Evolutionary conservation across 2,329 filamentous ascomycete species (phyloP).

Genomic region (Fusarium mexicanum): DNA sequence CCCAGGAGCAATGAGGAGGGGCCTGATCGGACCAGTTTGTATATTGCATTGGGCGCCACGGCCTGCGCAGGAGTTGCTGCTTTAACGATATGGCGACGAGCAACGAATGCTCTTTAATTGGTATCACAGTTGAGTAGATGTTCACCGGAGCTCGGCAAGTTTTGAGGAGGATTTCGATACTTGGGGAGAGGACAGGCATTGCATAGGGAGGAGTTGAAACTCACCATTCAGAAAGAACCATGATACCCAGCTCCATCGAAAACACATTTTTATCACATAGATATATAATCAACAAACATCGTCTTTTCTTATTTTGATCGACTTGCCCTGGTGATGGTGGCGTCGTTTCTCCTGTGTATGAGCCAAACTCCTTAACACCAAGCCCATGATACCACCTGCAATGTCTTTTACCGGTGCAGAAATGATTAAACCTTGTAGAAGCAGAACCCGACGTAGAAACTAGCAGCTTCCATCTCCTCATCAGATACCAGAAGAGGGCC

Average conservation of each 20-base stretch:
- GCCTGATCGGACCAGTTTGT: constrained; percentile 84
- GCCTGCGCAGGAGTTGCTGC: constrained; percentile 71
- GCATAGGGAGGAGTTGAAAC: constrained; percentile 40
- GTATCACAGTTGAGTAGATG: not conserved
- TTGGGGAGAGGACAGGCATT: not conserved
- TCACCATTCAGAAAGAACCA: constrained; percentile 37
- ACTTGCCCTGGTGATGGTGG: not conserved
- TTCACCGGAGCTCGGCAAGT: not conserved
- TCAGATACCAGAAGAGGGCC: constrained; percentile 76
- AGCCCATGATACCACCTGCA: not conserved
- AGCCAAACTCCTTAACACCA: constrained; percentile 6
- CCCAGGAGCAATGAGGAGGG: constrained; percentile 89
- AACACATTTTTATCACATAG: constrained; percentile 22
- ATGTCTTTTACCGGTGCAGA: not conserved
- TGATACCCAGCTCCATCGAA: constrained; percentile 47
- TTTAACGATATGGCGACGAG: constrained; percentile 71
- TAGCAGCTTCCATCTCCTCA: constrained; percentile 92
- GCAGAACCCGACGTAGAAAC: constrained; percentile 94
- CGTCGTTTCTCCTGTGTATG: not conserved
- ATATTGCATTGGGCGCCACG: constrained; percentile 82
- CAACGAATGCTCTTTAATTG: constrained; percentile 57
- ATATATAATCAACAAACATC: constrained; percentile 29
- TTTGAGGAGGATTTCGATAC: not conserved
- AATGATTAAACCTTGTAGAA: constrained; percentile 84
- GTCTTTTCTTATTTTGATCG: constrained; percentile 18